Base-by-base conservation (phyloP, 345 rosid species). In the Triadica sebifera region DNA sequence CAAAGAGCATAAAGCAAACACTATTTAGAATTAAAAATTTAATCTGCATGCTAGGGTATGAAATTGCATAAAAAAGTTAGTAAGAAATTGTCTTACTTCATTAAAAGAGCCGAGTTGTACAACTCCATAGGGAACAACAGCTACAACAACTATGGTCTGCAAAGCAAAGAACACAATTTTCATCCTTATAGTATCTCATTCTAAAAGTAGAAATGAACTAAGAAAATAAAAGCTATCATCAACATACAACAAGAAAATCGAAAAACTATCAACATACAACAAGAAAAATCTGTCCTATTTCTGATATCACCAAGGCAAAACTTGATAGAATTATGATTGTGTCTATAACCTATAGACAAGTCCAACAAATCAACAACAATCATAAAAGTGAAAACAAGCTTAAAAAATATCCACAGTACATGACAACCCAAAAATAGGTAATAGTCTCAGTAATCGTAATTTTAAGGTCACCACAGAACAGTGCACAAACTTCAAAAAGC, bases 31-130 rank as follows among this genome's bases (percentile, higher is more conserved):
- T 65, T 50, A 56, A 75, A 47, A 53, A 2, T 62, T 57, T 19
- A 15, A 72, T 25, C 37, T 56, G 5, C 46, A 78, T 24, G 41
- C 19, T 45, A 70, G 16, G 29, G 12, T 52, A 66, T 57, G 25
- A 78, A 2, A 78, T 59, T 71, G 64, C 34, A 77, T 19, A 17
- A 20, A 65, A 12, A 58, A 65, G 55, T 62, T 17, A 60, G 50
- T 3, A 19, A 65, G 67, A 81, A 75, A 46, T 74, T 49, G 34
- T 72, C 97, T 87, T 88, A 94, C 98, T 77, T 88, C 82, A 75
- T 71, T 78, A 67, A 86, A 81, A 65, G 97, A 91, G 75, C 96
- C 98, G 77, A 94, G 92, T 83, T 94, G 98, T 67, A 91, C 85
- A 76, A 94, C 96, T 81, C 96, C 98, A 82, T 81, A 83, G 12